phyloP scores from a whole-genome alignment of 768 basidiomycete species.

The Wakefieldia striispora region DNA sequence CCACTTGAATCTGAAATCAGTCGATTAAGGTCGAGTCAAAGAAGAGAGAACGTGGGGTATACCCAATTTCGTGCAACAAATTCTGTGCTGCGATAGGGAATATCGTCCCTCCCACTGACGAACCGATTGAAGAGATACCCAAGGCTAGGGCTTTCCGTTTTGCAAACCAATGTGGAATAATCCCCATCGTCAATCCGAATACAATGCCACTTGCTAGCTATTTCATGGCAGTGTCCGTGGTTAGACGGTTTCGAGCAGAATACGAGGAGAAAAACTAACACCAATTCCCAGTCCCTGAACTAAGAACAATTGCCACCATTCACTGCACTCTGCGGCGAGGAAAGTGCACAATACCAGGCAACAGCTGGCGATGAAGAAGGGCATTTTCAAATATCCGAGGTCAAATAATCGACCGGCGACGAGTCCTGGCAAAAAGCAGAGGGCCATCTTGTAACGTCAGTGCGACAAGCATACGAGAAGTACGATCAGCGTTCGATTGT shows the following conservation, averaged over 20 bases:
- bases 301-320: conserved; percentile 77
- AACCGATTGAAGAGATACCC: conserved; percentile 63
- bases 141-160: conserved; percentile 53
- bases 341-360: conserved; percentile 56
- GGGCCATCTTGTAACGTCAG: conserved; percentile 47
- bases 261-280: conserved; percentile 34
- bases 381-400: conserved; percentile 59
- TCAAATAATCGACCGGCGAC: conserved; percentile 71
- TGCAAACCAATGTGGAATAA: conserved; percentile 75
- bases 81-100: conserved; percentile 61
- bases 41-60: conserved; percentile 16
- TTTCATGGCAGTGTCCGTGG: not conserved
- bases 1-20: conserved; percentile 64
- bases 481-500: not conserved
- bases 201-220: conserved; percentile 51
- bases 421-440: conserved; percentile 61
- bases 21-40: not conserved
- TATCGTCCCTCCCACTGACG: conserved; percentile 65
- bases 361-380: conserved; percentile 46
- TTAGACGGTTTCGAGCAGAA: not conserved
- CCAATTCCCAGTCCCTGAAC: conserved; percentile 71
- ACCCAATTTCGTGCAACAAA: conserved; percentile 57
- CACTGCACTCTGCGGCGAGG: conserved; percentile 65
- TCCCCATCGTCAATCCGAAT: conserved; percentile 58
- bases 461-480: not conserved